These are phyloP conservation scores for Lactifluus echinatus DNA, from an alignment of 768 basidiomycete species.

Conservation along the genomic window DNA sequence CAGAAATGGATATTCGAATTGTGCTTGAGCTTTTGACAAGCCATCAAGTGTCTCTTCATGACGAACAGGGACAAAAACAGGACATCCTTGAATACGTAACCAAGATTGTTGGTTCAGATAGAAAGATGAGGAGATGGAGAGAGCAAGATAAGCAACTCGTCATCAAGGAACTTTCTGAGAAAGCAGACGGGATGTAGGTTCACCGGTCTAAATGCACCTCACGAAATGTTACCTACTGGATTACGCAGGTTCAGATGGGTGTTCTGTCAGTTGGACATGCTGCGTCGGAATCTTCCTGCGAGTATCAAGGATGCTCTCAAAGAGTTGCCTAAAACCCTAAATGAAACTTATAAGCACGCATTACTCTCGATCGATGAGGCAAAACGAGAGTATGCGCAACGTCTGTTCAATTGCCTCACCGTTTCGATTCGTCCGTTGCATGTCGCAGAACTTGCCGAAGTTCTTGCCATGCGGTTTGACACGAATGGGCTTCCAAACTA, in stretches of 20 bases:
- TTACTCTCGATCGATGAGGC: neutral
- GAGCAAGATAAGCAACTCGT: neutral
- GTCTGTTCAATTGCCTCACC: too few relatives aligned
- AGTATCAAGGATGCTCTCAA: neutral
- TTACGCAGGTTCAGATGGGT: neutral
- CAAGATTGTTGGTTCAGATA: neutral
- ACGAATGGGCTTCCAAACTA: too few relatives aligned
- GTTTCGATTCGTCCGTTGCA: too few relatives aligned
- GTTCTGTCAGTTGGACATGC: neutral
- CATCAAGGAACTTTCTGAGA: neutral
- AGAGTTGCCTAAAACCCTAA: neutral
- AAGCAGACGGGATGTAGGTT: neutral
- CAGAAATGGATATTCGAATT: neutral
- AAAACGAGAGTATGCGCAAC: neutral
- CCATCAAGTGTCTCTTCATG: neutral
- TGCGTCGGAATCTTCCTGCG: neutral
- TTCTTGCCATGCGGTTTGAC: too few relatives aligned
- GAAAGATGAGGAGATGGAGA: neutral
- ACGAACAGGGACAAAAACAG: neutral
- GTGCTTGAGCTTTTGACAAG: neutral
- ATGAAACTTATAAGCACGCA: neutral
- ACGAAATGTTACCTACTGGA: neutral
- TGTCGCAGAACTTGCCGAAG: too few relatives aligned
- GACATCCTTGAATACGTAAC: neutral
- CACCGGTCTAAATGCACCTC: neutral